Evolutionary conservation across 768 basidiomycete genomes (phyloP).

Genomic region (Leccinum boreale): DNA sequence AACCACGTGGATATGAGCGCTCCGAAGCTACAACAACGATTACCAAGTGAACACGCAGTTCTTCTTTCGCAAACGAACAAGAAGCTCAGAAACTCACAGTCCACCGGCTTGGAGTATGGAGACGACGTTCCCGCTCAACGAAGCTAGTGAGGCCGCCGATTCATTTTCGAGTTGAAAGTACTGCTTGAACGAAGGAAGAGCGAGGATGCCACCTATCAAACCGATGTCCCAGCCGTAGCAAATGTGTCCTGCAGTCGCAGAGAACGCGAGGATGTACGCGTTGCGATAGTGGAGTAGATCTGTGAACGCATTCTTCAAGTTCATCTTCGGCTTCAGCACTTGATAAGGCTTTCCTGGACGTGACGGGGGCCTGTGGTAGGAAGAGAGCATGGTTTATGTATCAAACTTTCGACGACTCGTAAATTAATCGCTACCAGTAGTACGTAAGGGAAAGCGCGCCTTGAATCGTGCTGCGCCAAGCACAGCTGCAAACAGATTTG

Average conservation of each 20-base stretch:
- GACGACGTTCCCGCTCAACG: constrained; percentile 36
- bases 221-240: constrained; percentile 39
- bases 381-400: background rate
- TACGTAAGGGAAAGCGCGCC: background rate
- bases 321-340: constrained; percentile 10
- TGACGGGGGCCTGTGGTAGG: too few relatives aligned
- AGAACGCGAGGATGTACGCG: constrained; percentile 33
- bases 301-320: constrained; percentile 18
- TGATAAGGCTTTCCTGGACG: background rate
- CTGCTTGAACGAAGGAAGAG: constrained; percentile 34
- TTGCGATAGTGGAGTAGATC: constrained; percentile 31
- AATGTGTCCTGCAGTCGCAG: constrained; percentile 33
- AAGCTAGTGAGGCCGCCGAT: constrained; percentile 22
- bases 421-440: background rate
- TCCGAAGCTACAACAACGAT: constrained; percentile 13
- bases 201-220: constrained; percentile 35
- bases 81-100: constrained; percentile 25
- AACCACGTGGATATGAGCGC: constrained; percentile 28
- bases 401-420: background rate
- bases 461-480: background rate
- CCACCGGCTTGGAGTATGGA: constrained; percentile 36
- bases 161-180: constrained; percentile 33
- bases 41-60: background rate
- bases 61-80: background rate
- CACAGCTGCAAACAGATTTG: background rate